phyloP scores from a whole-genome alignment of 139 green algal species.

The Chlamydomonas sphaeroides region DNA sequence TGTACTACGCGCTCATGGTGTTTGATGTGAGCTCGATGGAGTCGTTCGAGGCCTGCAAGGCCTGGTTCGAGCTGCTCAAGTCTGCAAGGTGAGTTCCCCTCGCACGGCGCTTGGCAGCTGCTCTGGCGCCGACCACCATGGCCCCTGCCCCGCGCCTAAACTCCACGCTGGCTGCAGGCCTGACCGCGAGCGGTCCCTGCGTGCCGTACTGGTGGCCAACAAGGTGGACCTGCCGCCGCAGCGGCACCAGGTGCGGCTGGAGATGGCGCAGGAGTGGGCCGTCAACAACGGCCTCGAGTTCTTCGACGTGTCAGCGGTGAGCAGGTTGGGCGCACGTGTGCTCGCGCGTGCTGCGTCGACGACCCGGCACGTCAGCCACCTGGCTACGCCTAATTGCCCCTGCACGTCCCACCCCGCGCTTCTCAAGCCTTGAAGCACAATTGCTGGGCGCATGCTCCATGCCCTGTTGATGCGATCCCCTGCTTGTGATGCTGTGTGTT shows the following conservation, averaged over 20 bases:
- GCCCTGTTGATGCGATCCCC: too few species aligned
- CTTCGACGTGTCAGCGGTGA: slow-evolving; percentile 44
- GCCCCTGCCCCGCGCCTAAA: background rate
- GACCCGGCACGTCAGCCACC: too few species aligned
- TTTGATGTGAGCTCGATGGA: slow-evolving; percentile 55
- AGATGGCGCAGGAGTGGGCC: slow-evolving; percentile 54
- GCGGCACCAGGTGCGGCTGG: slow-evolving; percentile 40
- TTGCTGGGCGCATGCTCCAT: too few species aligned
- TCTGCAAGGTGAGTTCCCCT: slow-evolving; percentile 48
- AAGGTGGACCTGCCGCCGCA: slow-evolving; percentile 56
- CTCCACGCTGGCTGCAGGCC: slow-evolving; percentile 40
- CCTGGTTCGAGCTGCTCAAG: slow-evolving; percentile 59
- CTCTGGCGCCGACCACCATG: background rate
- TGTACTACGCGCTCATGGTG: slow-evolving; percentile 61
- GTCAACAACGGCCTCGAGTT: slow-evolving; percentile 58
- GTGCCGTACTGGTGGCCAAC: slow-evolving; percentile 55
- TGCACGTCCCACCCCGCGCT: too few species aligned
- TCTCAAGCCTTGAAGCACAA: too few species aligned
- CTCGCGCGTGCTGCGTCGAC: too few species aligned
- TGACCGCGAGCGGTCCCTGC: slow-evolving; percentile 49
- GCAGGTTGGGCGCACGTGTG: too few species aligned
- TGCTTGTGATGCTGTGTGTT: too few species aligned
- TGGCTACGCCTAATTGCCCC: too few species aligned
- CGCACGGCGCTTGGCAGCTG: too few species aligned
- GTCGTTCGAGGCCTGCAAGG: slow-evolving; percentile 53